Percentiles rank a stretch among this genome's conserved stretches.
Evolutionary conservation across 139 green algal species (phyloP).

Genomic region (Klebsormidium nitens): DNA sequence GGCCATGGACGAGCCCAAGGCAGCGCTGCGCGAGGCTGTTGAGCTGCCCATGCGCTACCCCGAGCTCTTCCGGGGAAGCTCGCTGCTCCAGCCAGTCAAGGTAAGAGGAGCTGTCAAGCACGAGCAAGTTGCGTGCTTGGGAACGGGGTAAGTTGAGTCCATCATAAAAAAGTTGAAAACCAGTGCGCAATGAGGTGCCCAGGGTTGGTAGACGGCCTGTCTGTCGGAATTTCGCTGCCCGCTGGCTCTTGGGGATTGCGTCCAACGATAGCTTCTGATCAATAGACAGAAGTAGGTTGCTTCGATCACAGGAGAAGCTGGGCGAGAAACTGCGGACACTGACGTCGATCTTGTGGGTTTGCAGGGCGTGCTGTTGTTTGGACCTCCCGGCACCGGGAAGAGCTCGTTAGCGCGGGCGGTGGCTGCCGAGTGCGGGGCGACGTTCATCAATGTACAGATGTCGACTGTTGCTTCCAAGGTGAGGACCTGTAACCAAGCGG

Average conservation of each 20-base stretch:
- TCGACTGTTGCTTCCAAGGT: constrained; percentile 38
- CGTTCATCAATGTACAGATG: constrained; percentile 55
- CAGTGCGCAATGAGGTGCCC: too few relatives aligned
- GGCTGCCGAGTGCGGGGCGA: constrained; percentile 21
- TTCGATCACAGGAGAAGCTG: neutral
- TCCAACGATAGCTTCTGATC: too few relatives aligned
- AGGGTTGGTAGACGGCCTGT: too few relatives aligned
- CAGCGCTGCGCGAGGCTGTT: constrained; percentile 49
- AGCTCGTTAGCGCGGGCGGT: constrained; percentile 9
- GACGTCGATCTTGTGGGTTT: neutral
- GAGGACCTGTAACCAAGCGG: constrained; percentile 51
- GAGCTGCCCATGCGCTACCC: constrained; percentile 57
- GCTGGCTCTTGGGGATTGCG: too few relatives aligned
- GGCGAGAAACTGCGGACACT: neutral
- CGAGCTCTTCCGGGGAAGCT: constrained; percentile 53
- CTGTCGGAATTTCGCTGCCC: too few relatives aligned
- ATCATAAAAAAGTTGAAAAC: too few relatives aligned
- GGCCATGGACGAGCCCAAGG: constrained; percentile 41
- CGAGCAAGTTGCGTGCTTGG: too few relatives aligned
- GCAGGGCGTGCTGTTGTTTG: constrained; percentile 41
- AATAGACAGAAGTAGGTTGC: neutral
- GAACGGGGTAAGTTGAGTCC: too few relatives aligned
- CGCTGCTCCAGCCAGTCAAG: constrained; percentile 53
- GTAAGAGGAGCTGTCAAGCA: too few relatives aligned
- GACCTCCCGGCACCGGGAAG: constrained; percentile 47